A percentile compares a stretch with the other conserved stretches of the same genome.
Conservation (phyloP, 1,139 yeast species). For the Entelexis paramagnoliae region DNA sequence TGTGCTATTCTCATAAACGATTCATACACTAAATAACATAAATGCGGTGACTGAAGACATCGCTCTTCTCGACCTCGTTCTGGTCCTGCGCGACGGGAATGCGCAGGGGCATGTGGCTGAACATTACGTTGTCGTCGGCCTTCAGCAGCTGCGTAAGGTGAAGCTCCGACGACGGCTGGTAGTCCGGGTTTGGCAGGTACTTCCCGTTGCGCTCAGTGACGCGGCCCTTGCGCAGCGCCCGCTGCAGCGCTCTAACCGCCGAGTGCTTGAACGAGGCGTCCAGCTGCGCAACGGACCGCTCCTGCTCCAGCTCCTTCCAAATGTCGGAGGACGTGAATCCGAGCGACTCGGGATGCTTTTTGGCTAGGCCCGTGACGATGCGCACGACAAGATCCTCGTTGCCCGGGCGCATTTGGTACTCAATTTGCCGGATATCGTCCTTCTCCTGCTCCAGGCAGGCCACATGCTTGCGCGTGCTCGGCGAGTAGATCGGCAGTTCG, state of each 20-base stretch:
- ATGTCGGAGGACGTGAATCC: constrained; percentile 32
- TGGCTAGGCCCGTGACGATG: constrained; percentile 30
- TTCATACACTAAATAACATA: constrained; percentile 12
- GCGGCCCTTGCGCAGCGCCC: constrained; percentile 33
- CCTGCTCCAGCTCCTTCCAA: constrained; percentile 32
- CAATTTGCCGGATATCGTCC: constrained; percentile 27
- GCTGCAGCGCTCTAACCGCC: constrained; percentile 33
- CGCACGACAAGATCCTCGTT: constrained; percentile 33
- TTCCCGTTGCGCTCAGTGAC: constrained; percentile 29
- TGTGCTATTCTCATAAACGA: no score
- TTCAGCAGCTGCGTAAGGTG: constrained; percentile 32
- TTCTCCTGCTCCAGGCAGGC: constrained; percentile 33
- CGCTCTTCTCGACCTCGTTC: constrained; percentile 21
- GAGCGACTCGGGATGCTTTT: constrained; percentile 28
- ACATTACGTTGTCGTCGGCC: constrained; percentile 34
- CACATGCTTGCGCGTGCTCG: constrained; percentile 31
- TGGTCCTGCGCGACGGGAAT: constrained; percentile 28
- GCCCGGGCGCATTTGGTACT: constrained; percentile 23
- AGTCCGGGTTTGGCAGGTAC: constrained; percentile 30
- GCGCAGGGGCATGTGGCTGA: constrained; percentile 31
- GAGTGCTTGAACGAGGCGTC: constrained; percentile 32
- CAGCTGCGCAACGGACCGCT: constrained; percentile 25
- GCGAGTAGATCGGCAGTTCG: constrained; percentile 32
- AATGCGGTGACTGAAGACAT: constrained; percentile 23
- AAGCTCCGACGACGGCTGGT: constrained; percentile 33